Evolutionary conservation across 495 filamentous ascomycete genomes (phyloP).

Genomic region (Penicillium simplicissimum): DNA sequence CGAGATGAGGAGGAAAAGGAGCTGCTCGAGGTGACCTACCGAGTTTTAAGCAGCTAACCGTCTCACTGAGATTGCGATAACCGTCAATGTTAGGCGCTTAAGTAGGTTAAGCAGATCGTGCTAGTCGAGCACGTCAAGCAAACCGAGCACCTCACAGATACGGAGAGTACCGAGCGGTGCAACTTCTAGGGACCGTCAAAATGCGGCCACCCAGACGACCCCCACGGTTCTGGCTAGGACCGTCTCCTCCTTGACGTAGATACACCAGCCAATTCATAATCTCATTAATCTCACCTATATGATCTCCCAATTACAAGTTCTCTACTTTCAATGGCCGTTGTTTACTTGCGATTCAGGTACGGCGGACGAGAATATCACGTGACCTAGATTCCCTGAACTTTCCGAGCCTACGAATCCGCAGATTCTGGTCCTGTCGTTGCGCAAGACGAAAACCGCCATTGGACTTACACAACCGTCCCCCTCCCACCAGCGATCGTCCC

Average conservation of each 20-base stretch:
- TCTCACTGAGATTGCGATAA: too few species aligned
- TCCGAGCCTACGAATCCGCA: slow-evolving; percentile 47
- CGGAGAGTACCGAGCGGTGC: too few species aligned
- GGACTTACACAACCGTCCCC: slow-evolving; percentile 35
- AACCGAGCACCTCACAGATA: too few species aligned
- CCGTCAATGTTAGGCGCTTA: too few species aligned
- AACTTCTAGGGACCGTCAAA: too few species aligned
- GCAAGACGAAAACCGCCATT: slow-evolving; percentile 45
- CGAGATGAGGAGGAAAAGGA: too few species aligned
- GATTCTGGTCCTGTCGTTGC: slow-evolving; percentile 46
- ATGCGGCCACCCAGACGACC: too few species aligned
- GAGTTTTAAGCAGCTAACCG: too few species aligned
- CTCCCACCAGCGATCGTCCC: slow-evolving; percentile 33
- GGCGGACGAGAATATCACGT: slow-evolving; percentile 18
- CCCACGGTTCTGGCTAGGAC: too few species aligned
- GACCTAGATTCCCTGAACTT: slow-evolving; percentile 45
- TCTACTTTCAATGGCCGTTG: not conserved
- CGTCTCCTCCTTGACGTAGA: not conserved
- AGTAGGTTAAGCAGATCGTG: too few species aligned
- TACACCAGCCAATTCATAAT: not conserved
- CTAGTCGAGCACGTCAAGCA: too few species aligned
- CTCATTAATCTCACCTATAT: not conserved
- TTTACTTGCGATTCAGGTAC: slow-evolving; percentile 7
- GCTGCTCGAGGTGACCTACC: too few species aligned
- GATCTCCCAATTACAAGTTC: not conserved